Evolutionary conservation across 306 rosid genomes (phyloP).

Genomic region (Acacia crassicarpa): DNA sequence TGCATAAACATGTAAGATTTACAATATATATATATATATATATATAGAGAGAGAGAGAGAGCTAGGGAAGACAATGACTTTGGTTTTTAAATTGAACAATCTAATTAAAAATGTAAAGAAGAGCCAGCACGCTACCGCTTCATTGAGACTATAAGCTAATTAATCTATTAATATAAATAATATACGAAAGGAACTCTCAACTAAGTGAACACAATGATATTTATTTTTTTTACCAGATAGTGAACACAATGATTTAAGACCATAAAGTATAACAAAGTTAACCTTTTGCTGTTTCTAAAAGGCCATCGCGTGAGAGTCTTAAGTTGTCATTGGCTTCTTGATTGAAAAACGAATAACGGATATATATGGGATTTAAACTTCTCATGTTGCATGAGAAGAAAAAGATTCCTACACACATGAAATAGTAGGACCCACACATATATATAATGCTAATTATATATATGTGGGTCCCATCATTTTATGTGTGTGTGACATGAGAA

Average conservation of each 20-base stretch:
- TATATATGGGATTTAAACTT: too few relatives aligned
- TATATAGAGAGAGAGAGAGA: too few relatives aligned
- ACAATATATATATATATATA: too few relatives aligned
- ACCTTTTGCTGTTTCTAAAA: neutral
- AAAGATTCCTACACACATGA: too few relatives aligned
- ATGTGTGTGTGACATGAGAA: too few relatives aligned
- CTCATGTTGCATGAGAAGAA: too few relatives aligned
- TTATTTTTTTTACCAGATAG: too few relatives aligned
- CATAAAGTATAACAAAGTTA: too few relatives aligned
- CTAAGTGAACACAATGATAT: neutral
- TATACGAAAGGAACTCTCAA: neutral
- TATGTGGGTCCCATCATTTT: too few relatives aligned
- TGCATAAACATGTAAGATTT: neutral
- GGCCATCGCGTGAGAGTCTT: neutral
- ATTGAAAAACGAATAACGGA: neutral
- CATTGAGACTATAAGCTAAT: neutral
- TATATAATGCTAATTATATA: too few relatives aligned
- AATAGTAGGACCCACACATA: too few relatives aligned
- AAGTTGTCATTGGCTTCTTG: neutral
- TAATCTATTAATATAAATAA: neutral
- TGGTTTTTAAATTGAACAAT: neutral
- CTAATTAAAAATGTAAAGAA: neutral
- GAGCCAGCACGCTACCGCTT: neutral
- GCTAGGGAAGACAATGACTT: neutral
- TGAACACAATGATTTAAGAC: too few relatives aligned